These are phyloP conservation scores for Rubus idaeus DNA, from an alignment of 306 rosid species.

Conservation along the genomic window DNA sequence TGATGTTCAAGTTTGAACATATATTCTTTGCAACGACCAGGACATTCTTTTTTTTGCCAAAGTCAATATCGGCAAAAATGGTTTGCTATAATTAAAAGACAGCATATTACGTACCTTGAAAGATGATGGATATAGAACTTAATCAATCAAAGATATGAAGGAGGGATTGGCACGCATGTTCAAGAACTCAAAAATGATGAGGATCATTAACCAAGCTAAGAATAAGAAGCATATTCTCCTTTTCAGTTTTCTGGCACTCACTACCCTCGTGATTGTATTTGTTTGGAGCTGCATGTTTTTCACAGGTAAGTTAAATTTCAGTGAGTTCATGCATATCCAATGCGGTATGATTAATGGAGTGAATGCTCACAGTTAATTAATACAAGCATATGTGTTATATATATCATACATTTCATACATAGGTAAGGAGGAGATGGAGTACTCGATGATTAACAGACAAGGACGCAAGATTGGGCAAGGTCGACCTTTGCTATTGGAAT, in stretches of 20 bases:
- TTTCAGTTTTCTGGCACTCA: neutral
- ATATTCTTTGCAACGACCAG: neutral
- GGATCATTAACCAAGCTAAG: neutral
- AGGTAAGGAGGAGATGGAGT: neutral
- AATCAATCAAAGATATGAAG: neutral
- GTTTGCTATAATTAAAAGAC: neutral
- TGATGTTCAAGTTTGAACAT: neutral
- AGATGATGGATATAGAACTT: neutral
- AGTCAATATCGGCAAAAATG: neutral
- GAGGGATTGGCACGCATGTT: neutral
- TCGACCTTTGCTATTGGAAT: neutral
- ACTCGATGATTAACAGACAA: neutral
- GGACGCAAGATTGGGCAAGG: neutral
- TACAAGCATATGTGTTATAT: neutral
- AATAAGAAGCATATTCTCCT: neutral
- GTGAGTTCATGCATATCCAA: neutral
- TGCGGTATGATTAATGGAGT: no score
- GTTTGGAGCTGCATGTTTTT: conserved; percentile 8
- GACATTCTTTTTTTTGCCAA: neutral
- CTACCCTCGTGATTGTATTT: neutral
- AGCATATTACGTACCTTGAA: neutral
- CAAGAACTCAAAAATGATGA: conserved; percentile 7
- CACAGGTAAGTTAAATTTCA: neutral
- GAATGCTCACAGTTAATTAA: neutral
- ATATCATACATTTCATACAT: neutral